A percentile compares a stretch with the other conserved stretches of the same genome.
These are phyloP conservation scores for Ascochyta lentis DNA, from an alignment of 2,329 filamentous ascomycete species.

Conservation along the genomic window DNA sequence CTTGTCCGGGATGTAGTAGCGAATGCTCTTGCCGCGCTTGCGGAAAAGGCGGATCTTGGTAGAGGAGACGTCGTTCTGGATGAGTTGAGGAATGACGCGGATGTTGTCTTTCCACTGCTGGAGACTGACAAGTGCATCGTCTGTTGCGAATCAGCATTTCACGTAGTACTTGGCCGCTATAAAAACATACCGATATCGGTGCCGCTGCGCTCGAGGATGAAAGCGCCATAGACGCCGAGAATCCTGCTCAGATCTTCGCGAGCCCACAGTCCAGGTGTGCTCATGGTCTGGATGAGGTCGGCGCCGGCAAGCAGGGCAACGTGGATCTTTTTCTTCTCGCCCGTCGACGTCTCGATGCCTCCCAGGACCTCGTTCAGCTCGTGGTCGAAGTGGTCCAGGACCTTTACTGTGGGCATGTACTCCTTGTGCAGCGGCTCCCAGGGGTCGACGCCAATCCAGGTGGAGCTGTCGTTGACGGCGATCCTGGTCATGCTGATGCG, in stretches of 20 bases:
- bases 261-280: constrained; percentile 73
- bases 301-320: constrained; percentile 82
- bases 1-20: constrained; percentile 51
- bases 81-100: constrained; percentile 85
- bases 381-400: constrained; percentile 88
- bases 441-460: constrained; percentile 48
- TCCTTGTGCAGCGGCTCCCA: constrained; percentile 81
- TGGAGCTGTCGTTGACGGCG: constrained; percentile 72
- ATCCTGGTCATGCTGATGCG: constrained; percentile 86
- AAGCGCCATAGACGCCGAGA: constrained; percentile 79
- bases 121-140: constrained; percentile 82
- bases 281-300: constrained; percentile 60
- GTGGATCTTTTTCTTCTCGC: constrained; percentile 70
- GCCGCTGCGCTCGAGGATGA: constrained; percentile 86
- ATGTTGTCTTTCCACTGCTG: constrained; percentile 86
- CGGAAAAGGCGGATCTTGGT: constrained; percentile 80
- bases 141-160: constrained; percentile 44
- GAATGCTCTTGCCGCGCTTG: constrained; percentile 51
- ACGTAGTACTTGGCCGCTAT: too few relatives aligned
- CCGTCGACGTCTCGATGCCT: constrained; percentile 73
- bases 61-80: constrained; percentile 84
- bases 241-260: constrained; percentile 87
- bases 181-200: constrained; percentile 71
- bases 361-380: constrained; percentile 83
- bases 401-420: constrained; percentile 87